Evolutionary conservation across 805 yeast species (phyloP), one percentile per base, ranked within the genome.

Genomic region (Barnettozyma siamensis): DNA sequence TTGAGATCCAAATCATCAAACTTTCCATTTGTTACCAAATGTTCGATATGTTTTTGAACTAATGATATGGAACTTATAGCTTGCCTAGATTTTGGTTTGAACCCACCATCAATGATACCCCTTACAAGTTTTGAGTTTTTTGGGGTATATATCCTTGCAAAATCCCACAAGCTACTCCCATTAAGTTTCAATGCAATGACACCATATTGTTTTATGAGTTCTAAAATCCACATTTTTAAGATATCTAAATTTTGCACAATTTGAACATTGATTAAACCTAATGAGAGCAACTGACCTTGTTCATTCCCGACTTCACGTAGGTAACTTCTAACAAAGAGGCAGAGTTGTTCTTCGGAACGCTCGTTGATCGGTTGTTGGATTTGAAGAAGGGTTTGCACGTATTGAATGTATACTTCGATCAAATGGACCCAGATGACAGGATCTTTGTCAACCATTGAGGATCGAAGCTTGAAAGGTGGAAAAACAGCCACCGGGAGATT

Each of bases 341-440:
- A 70, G 16, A 83, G 57, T 47, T 79, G 85, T 46, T 78, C 84
- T 43, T 71, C 70, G 1, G 83, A 73, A 41, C 73, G 70, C 8
- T 70, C 66, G n/a, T 72, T 64, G 9, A 83, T 58, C 33, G 63
- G 65, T 12, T 53, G 43, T 7, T 63, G 60, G 9, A 69, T 50
- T 28, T 64, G 64, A 6, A 65, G 58, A 12, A 58, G 48, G 2
- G 54, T 49, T 27, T 74, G 58, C 31, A 83, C 57, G 43, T 65
- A 73, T 42, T 72, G 66, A 41, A 83, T 75, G 58, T 82, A 84
- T 3, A 75, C 75, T 49, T 81, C 86, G 15, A 84, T 60, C 17
- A 82, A 61, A 57, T 83, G 88, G 4, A 75, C 82, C 88, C 91
- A 84, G 8, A 84, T 84, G 18, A 84, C 88, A 0, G 94, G 94